These are phyloP conservation scores for Halophytophthora polymorphica DNA, from an alignment of 352 stramenopile species.

Conservation along the genomic window DNA sequence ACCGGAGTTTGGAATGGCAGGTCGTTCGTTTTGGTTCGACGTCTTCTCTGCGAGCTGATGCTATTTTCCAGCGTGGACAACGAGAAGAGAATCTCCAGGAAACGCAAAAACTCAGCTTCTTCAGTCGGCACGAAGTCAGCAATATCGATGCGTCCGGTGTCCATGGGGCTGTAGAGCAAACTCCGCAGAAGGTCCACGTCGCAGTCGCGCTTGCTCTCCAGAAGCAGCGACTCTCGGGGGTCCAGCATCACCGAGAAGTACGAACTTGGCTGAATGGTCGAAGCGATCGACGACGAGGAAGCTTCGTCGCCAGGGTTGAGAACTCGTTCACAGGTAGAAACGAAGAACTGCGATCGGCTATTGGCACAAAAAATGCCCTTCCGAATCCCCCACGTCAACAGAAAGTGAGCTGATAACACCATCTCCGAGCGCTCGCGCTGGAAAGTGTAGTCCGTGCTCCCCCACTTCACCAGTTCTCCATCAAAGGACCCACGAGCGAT, in stretches of 20 bases:
- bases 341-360: slow-evolving; percentile 19
- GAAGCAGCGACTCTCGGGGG: slow-evolving; percentile 4
- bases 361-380: slow-evolving; percentile 33
- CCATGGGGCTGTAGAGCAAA: slow-evolving; percentile 30
- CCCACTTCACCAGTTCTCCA: background rate
- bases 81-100: slow-evolving; percentile 29
- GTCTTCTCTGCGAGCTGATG: slow-evolving; percentile 10
- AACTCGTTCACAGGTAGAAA: slow-evolving; percentile 17
- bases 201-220: slow-evolving; percentile 29
- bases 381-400: slow-evolving; percentile 39
- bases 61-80: slow-evolving; percentile 34
- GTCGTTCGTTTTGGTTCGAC: slow-evolving; percentile 3
- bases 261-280: slow-evolving; percentile 6
- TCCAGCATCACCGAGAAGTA: slow-evolving; percentile 21
- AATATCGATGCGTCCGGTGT: slow-evolving; percentile 34
- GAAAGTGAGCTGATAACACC: slow-evolving; percentile 27
- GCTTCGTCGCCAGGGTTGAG: background rate
- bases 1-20: slow-evolving; percentile 31
- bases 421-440: slow-evolving; percentile 19
- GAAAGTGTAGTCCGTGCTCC: background rate
- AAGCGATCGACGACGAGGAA: background rate
- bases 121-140: slow-evolving; percentile 36
- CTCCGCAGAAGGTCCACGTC: slow-evolving; percentile 25
- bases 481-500: slow-evolving; percentile 15
- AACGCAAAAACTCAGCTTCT: slow-evolving; percentile 22